These are phyloP conservation scores for Rhodamnia rubescens DNA, from an alignment of 345 rosid species.

Conservation along the genomic window DNA sequence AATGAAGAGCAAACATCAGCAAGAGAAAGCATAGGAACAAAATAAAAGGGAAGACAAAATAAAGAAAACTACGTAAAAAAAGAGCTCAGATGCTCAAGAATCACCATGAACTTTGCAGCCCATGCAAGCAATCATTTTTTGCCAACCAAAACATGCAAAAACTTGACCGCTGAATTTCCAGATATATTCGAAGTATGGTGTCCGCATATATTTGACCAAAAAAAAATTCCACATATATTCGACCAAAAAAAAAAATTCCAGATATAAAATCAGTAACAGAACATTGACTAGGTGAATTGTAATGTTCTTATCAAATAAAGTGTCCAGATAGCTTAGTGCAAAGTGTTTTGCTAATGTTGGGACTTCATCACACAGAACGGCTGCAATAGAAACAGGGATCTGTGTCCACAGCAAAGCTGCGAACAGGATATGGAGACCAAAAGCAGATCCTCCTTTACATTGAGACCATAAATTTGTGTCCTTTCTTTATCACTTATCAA, in stretches of 20 bases:
- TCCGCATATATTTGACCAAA: too few relatives aligned
- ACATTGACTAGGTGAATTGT: not conserved
- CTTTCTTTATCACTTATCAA: not conserved
- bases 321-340: not conserved
- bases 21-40: not conserved
- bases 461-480: not conserved
- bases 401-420: not conserved
- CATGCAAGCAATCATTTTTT: not conserved
- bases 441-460: not conserved
- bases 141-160: not conserved
- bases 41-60: not conserved
- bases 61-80: not conserved
- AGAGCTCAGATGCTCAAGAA: not conserved
- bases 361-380: not conserved
- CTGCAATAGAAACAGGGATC: not conserved
- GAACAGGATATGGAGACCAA: not conserved
- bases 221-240: not conserved
- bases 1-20: not conserved
- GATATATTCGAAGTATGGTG: not conserved
- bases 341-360: not conserved
- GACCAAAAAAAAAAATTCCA: not conserved
- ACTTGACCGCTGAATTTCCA: not conserved
- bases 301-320: not conserved
- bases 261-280: not conserved
- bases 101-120: not conserved